A percentile compares a stretch with the other conserved stretches of the same genome.
Conservation (phyloP, 2,329 filamentous ascomycete genomes). For the Calonectria pseudoreteaudii region DNA sequence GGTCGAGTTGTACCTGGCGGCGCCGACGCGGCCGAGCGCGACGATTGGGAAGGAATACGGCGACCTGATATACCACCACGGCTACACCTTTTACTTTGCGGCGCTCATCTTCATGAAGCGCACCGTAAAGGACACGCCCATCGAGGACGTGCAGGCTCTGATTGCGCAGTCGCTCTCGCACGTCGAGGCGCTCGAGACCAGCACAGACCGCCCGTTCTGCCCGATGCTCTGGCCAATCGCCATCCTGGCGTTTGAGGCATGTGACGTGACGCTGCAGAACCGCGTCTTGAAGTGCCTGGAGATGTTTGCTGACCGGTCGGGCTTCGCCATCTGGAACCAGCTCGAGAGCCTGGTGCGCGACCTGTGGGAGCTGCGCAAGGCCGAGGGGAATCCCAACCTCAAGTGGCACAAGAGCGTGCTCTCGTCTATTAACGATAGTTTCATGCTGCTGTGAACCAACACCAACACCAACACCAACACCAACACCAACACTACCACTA, state of each 20-base stretch:
- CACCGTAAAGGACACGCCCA: conserved; percentile 34
- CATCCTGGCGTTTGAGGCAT: conserved; percentile 37
- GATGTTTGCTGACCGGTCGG: conserved; percentile 30
- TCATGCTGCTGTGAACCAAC: conserved; percentile 34
- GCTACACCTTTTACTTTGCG: conserved; percentile 40
- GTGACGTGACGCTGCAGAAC: conserved; percentile 27
- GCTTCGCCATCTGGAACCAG: conserved; percentile 38
- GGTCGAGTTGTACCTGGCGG: conserved; percentile 36
- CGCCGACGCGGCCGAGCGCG: conserved; percentile 29
- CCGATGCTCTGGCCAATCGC: conserved; percentile 43
- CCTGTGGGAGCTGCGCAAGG: conserved; percentile 34
- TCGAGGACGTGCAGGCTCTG: conserved; percentile 37
- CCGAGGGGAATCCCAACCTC: conserved; percentile 27
- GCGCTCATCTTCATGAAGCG: conserved; percentile 42
- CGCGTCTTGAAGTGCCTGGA: conserved; percentile 36
- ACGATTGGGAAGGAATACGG: conserved; percentile 28
- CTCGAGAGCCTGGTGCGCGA: conserved; percentile 32
- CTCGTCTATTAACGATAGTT: conserved; percentile 36
- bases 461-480: background rate
- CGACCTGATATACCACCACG: conserved; percentile 40
- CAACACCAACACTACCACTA: too few species aligned
- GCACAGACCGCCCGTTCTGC: conserved; percentile 33
- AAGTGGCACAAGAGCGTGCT: conserved; percentile 39
- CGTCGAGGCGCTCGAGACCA: conserved; percentile 30
- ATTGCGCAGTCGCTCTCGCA: conserved; percentile 39